phyloP scores from a whole-genome alignment of 768 basidiomycete species.

The Russula griseocarnosa region DNA sequence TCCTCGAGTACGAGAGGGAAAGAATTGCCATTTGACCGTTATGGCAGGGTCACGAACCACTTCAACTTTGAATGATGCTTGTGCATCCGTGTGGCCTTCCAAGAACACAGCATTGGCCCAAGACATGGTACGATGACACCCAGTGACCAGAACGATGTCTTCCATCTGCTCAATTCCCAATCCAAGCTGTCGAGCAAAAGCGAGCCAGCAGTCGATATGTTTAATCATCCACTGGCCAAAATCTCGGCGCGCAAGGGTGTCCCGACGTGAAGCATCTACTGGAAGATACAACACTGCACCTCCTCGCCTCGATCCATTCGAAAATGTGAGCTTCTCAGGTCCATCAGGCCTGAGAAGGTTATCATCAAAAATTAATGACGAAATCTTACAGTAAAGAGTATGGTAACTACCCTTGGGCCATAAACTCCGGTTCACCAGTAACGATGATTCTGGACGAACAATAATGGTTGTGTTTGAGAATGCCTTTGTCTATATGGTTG shows the following conservation, averaged over 20 bases:
- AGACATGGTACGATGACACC: neutral
- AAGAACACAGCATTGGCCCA: neutral
- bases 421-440: too few species aligned
- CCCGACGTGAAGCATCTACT: neutral
- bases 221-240: neutral
- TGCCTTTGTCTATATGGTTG: too few species aligned
- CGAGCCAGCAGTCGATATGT: conserved; percentile 1
- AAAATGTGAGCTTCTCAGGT: neutral
- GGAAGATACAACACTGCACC: neutral
- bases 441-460: too few species aligned
- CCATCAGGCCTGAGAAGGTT: neutral
- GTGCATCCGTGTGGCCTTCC: neutral
- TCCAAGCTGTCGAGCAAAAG: neutral
- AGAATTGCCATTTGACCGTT: neutral
- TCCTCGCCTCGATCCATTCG: neutral
- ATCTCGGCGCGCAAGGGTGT: neutral
- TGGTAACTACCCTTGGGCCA: too few species aligned
- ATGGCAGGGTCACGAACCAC: neutral
- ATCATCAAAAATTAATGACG: too few species aligned
- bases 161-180: neutral
- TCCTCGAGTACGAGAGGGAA: neutral
- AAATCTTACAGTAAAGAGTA: too few species aligned
- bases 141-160: neutral
- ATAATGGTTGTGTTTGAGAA: too few species aligned
- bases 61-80: neutral